A percentile compares a stretch with the other conserved stretches of the same genome.
These are phyloP conservation scores for Petunia secreta DNA, from an alignment of 257 asterid species.

Conservation along the genomic window DNA sequence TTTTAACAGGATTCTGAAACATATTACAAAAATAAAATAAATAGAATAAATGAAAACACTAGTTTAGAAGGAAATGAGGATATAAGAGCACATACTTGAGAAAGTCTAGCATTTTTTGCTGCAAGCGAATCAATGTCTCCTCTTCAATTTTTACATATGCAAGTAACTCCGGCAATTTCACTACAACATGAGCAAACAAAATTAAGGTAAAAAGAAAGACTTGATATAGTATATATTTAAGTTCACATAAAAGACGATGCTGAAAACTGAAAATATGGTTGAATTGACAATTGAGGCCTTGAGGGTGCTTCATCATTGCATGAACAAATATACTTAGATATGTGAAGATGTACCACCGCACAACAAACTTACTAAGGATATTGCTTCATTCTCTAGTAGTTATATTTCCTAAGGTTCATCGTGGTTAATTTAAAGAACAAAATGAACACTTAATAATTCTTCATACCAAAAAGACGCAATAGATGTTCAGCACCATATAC, in stretches of 20 bases:
- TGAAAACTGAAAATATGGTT: background rate
- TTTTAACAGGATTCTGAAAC: background rate
- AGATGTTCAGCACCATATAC: slow-evolving; percentile 98
- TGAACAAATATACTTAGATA: background rate
- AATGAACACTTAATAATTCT: background rate
- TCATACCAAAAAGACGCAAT: slow-evolving; percentile 92
- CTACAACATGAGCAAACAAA: slow-evolving; percentile 55
- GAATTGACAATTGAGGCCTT: background rate
- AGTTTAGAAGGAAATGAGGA: slow-evolving; percentile 19
- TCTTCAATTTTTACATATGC: slow-evolving; percentile 70
- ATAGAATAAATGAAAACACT: background rate
- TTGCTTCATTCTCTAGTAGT: background rate
- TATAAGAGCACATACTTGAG: slow-evolving; percentile 60
- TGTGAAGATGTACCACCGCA: background rate
- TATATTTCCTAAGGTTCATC: background rate
- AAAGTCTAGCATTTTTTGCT: slow-evolving; percentile 83
- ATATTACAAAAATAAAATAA: background rate
- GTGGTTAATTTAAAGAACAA: background rate
- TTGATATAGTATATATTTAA: background rate
- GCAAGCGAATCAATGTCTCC: slow-evolving; percentile 68
- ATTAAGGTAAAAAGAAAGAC: slow-evolving; percentile 19
- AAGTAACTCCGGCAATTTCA: slow-evolving; percentile 86
- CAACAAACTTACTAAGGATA: background rate
- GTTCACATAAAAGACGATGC: background rate
- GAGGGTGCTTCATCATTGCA: background rate